Evolutionary conservation across 108 stramenopile species (phyloP).

Genomic region (Fragilaria crotonensis): DNA sequence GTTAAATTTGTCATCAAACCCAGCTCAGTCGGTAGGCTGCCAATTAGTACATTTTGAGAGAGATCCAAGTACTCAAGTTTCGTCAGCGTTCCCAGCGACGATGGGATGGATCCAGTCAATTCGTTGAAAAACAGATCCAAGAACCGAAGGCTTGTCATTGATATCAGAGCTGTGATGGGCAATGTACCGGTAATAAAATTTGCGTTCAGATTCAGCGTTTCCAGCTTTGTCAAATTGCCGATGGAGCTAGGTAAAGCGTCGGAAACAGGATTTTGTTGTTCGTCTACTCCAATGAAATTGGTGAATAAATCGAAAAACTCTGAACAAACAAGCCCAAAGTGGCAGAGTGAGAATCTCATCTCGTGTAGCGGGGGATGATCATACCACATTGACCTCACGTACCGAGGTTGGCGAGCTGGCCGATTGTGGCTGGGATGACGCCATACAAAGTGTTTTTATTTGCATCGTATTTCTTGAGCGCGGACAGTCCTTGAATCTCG

Average conservation of each 20-base stretch:
- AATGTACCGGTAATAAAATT: not conserved
- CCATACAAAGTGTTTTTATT: slow-evolving; percentile 17
- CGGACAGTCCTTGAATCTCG: slow-evolving; percentile 13
- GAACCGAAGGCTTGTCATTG: slow-evolving; percentile 9
- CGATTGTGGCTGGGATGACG: slow-evolving; percentile 13
- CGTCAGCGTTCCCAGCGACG: not conserved
- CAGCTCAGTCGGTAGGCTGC: not conserved
- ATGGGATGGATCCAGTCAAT: slow-evolving; percentile 2
- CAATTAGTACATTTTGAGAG: not conserved
- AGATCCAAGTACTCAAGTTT: not conserved
- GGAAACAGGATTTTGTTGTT: slow-evolving; percentile 16
- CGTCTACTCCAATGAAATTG: slow-evolving; percentile 21
- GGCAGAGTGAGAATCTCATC: too few relatives aligned
- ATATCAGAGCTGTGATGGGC: slow-evolving; percentile 12
- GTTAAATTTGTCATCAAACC: not conserved
- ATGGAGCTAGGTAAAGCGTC: slow-evolving; percentile 22
- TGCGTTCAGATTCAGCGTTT: slow-evolving; percentile 1
- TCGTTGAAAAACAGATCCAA: slow-evolving; percentile 8
- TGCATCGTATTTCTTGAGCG: not conserved
- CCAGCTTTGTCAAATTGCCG: slow-evolving; percentile 13
- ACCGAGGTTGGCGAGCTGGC: slow-evolving; percentile 5
- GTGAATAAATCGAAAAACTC: slow-evolving; percentile 19
- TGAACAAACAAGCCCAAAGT: slow-evolving; percentile 3
- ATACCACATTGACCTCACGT: slow-evolving; percentile 5
- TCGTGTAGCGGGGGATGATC: slow-evolving; percentile 21